Evolutionary conservation across 371 early-diverging fungal species (phyloP), one percentile per base, ranked within the genome.

Genomic region (Funneliformis caledonium): DNA sequence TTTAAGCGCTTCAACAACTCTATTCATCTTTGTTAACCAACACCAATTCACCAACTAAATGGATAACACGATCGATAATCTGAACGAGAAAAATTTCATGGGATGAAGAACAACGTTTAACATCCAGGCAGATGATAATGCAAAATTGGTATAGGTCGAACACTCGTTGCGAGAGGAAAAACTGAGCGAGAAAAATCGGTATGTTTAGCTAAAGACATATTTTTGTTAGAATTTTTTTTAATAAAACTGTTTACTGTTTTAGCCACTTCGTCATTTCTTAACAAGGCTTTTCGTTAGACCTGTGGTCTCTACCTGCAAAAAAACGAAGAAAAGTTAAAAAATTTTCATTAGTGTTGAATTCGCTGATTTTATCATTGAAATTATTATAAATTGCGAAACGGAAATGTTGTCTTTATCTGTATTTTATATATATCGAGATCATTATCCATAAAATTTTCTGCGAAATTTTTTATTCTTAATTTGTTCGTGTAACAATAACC

Each of bases 181-280:
- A 14, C 76, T 76, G 5, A 19, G 11, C 76, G 76, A 7, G 62
- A 76, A 76, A 76, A 61, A 76, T 76, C 76, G 62, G 76, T 76
- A 76, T 61, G 76, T 61, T 76, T 76, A 76, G 62, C 76, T 76
- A 76, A 61, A 33, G 61, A 61, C 33, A 76, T 19, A 76, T 62
- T 59, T 76, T 42, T 43, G 45, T 76, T 48, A 31, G 10, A 45
- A 76, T 26, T 26, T 48, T 33, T 43, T 45, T 76, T 45, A 45
- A 4, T 76, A 76, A 61, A 26, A 26, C 26, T 26, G 26, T 26
- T 26, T 26, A 61, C 76, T 43, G n/a, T 76, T 76, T 76, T 76
- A 76, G 76, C 42, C 9, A 12, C 62, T 76, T 76, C 76, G 76
- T 76, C 76, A 42, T 61, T 76, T 76, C 76, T 61, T 76, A 73